A percentile compares a stretch with the other conserved stretches of the same genome.
These are phyloP conservation scores for Vicia sativa DNA, from an alignment of 306 rosid species.

Conservation along the genomic window DNA sequence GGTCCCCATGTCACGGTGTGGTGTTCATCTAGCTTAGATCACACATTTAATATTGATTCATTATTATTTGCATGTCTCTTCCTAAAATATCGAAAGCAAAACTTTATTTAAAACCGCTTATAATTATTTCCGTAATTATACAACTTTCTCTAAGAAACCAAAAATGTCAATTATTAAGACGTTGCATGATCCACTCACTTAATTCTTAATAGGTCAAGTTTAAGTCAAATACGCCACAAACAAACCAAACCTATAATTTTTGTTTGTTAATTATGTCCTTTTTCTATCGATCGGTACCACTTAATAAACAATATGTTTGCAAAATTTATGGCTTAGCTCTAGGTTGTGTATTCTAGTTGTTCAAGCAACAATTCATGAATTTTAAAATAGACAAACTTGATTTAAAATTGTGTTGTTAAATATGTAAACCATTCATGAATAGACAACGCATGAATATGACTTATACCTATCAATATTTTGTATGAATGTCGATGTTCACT, in stretches of 20 bases:
- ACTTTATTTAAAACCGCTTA: too few relatives aligned
- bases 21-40: too few relatives aligned
- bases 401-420: constrained; percentile 5
- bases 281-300: background rate
- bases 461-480: constrained; percentile 11
- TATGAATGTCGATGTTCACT: background rate
- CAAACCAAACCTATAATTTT: constrained; percentile 28
- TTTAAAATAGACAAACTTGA: background rate
- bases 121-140: too few relatives aligned
- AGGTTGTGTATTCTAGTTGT: constrained; percentile 26
- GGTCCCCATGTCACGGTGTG: too few relatives aligned
- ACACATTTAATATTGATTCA: too few relatives aligned
- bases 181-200: constrained; percentile 33
- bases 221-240: constrained; percentile 42
- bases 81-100: too few relatives aligned
- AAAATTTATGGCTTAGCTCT: constrained; percentile 19
- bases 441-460: constrained; percentile 14
- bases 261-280: background rate
- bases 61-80: too few relatives aligned
- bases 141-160: background rate
- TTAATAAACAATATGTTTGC: constrained; percentile 29
- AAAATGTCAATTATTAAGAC: constrained; percentile 36
- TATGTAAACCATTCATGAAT: constrained; percentile 30
- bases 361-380: constrained; percentile 31
- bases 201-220: constrained; percentile 43